Evolutionary conservation across 2,329 filamentous ascomycete genomes (phyloP), one percentile per base, ranked within the genome.

Genomic region (Cladosporium colombiae): DNA sequence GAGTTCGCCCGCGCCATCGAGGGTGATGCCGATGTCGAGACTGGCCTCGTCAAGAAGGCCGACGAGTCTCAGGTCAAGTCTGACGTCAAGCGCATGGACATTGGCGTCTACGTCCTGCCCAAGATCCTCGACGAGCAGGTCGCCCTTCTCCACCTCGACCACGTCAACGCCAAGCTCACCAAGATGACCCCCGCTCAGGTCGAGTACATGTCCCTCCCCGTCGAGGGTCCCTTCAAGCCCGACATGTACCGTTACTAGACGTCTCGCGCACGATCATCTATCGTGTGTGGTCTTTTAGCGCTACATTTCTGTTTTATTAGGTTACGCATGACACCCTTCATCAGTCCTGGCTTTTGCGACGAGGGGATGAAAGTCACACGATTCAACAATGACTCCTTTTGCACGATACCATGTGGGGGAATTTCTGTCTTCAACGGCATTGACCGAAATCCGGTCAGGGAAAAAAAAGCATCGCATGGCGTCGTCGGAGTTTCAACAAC

Each of bases 61-160:
- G 74, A 76, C 63, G 70, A 73, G 65, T 62, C 70, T 66, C 92
- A 93, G 86, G 88, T 87, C 71, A 75, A 74, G 70, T 64, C 70
- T 46, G 67, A 66, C 55, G 92, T 91, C 82, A 93, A 95, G 87
- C 75, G 74, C 66, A 91, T 97, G 78, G 88, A 91, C 66, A 85
- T 96, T 73, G 91, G 94, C 76, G 95, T 98, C 84, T 97, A 96
- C 83, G 93, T 96, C 76, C 87, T 97, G 75, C 95, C 95, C 82
- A 99, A 99, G 93, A 93, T 97, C 78, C 89, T 99, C 72, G 95
- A 99, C 77, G 95, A 99, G 89, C 93, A 97, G 85, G 95, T 99
- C 78, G 95, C 95, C 79, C 88, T 90, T 78, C 91, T 97, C 73
- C 95, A 99, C 85, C 85, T 97, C 74, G 88, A 85, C 71, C 95